Conservation (phyloP, 805 yeast genomes). For the Diddensiella transvaalensis region DNA sequence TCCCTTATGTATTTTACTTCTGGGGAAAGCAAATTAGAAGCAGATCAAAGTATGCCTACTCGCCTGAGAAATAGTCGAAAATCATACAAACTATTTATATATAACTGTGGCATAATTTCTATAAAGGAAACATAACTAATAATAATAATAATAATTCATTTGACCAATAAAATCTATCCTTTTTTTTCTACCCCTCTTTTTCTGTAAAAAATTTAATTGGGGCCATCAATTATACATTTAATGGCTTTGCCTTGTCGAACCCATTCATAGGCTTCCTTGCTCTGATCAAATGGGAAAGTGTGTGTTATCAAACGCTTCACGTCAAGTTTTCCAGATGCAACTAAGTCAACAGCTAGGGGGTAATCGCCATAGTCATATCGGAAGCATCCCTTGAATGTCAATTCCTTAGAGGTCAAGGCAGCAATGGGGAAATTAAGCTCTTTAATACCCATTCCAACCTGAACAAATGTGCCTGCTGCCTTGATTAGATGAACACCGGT, state of each 20-base stretch:
- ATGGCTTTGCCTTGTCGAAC: constrained; percentile 67
- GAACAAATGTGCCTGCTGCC: constrained; percentile 72
- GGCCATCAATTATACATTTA: constrained; percentile 81
- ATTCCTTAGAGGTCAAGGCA: constrained; percentile 49
- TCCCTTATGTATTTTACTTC: constrained; percentile 51
- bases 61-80: background rate
- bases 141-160: no score
- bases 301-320: constrained; percentile 72
- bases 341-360: constrained; percentile 62
- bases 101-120: background rate
- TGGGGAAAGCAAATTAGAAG: constrained; percentile 47
- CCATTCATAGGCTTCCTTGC: constrained; percentile 69
- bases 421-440: constrained; percentile 72
- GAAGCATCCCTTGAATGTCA: constrained; percentile 69
- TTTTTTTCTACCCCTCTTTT: no score
- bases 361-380: constrained; percentile 80
- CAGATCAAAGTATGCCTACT: constrained; percentile 61
- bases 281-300: constrained; percentile 65
- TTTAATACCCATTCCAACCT: constrained; percentile 80
- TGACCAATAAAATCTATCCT: no score
- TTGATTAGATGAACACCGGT: constrained; percentile 60
- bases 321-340: constrained; percentile 59
- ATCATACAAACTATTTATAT: background rate
- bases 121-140: no score
- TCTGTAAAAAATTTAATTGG: constrained; percentile 42